phyloP scores from a whole-genome alignment of 2,329 filamentous ascomycete species.

The Onygena corvina region DNA sequence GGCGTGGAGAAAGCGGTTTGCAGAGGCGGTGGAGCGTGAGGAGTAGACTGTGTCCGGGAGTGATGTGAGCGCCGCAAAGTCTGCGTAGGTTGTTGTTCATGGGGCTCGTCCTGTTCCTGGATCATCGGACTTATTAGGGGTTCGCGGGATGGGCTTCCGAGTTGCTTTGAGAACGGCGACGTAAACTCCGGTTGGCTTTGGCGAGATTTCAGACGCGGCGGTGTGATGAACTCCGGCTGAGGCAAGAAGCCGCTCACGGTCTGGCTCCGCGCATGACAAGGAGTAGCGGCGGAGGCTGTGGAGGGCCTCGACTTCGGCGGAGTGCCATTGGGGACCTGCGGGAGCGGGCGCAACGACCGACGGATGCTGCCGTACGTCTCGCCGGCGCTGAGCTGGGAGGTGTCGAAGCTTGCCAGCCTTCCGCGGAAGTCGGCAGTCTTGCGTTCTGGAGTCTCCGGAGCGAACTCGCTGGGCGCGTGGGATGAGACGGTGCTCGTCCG shows the following conservation, averaged over 20 bases:
- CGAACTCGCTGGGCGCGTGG: constrained; percentile 47
- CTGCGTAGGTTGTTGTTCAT: background rate
- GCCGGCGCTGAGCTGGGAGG: constrained; percentile 46
- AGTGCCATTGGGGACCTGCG: constrained; percentile 49
- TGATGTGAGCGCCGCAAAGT: constrained; percentile 23
- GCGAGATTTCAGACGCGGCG: background rate
- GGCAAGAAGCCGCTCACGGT: constrained; percentile 47
- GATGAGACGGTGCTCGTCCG: constrained; percentile 61
- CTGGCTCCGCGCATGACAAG: constrained; percentile 45
- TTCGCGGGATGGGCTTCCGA: background rate
- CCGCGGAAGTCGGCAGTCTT: constrained; percentile 6
- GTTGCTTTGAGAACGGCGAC: background rate
- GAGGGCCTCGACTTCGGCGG: constrained; percentile 27
- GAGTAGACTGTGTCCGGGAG: constrained; percentile 23
- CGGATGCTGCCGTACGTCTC: constrained; percentile 60
- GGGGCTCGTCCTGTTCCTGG: constrained; percentile 2
- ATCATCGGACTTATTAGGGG: background rate
- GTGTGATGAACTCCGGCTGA: constrained; percentile 16
- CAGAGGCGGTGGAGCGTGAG: constrained; percentile 22
- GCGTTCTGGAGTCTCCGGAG: background rate
- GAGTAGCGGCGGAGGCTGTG: constrained; percentile 14
- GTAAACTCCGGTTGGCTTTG: constrained; percentile 17
- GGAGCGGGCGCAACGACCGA: constrained; percentile 63
- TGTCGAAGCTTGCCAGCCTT: constrained; percentile 19
- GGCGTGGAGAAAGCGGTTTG: constrained; percentile 36